Conservation (phyloP, 345 rosid species). For the Ailanthus altissimus region DNA sequence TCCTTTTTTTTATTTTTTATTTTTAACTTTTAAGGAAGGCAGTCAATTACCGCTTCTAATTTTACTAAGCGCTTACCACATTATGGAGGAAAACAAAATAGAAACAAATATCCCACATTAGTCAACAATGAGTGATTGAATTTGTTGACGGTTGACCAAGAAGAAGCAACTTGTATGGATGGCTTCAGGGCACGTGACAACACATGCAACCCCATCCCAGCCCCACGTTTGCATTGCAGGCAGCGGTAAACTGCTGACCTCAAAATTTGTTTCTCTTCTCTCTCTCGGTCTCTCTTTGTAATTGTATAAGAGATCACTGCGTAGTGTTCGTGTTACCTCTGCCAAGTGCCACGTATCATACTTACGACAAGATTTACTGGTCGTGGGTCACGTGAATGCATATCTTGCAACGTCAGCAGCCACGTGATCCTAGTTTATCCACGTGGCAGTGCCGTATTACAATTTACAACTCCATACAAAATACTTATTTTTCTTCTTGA, state of each 20-base stretch:
- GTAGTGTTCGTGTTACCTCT: not conserved
- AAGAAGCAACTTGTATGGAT: slow-evolving; percentile 1
- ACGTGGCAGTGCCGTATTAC: not conserved
- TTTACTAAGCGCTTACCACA: too few relatives aligned
- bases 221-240: not conserved
- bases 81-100: not conserved
- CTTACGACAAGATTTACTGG: not conserved
- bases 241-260: not conserved
- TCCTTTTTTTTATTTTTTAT: too few relatives aligned
- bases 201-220: slow-evolving; percentile 27
- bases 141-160: not conserved
- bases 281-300: not conserved
- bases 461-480: too few relatives aligned
- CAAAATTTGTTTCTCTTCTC: not conserved
- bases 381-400: slow-evolving; percentile 23
- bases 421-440: not conserved
- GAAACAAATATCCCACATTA: not conserved
- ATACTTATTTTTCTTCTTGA: too few relatives aligned
- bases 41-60: too few relatives aligned
- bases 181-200: slow-evolving; percentile 37
- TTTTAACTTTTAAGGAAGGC: too few relatives aligned
- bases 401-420: not conserved
- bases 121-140: slow-evolving; percentile 6
- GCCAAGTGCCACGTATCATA: not conserved
- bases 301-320: not conserved